These are phyloP conservation scores for Trametes polyzona DNA, from an alignment of 1,284 basidiomycete species.

Conservation along the genomic window DNA sequence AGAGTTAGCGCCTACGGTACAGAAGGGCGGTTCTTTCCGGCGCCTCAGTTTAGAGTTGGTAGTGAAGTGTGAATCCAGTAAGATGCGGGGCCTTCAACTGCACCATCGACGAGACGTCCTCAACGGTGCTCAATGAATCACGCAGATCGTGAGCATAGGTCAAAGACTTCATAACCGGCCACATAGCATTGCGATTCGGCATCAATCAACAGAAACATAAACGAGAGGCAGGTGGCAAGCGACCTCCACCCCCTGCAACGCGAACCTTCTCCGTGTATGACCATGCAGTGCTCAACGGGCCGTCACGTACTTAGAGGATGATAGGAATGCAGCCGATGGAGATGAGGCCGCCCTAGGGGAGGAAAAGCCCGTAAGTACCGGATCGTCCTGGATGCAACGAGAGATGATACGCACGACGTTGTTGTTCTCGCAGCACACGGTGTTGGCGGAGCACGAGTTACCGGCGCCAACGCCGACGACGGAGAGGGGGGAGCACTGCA, in stretches of 20 bases:
- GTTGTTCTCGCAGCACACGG: conserved; percentile 22
- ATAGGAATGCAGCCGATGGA: conserved; percentile 30
- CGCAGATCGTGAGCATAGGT: too few species aligned
- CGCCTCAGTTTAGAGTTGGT: too few species aligned
- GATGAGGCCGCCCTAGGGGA: conserved; percentile 24
- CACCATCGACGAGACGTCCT: too few species aligned
- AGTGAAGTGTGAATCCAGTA: too few species aligned
- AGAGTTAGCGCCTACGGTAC: too few species aligned
- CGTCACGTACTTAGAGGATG: neutral
- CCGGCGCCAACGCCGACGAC: conserved; percentile 31
- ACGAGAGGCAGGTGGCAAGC: neutral
- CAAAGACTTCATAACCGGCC: too few species aligned
- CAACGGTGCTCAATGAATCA: too few species aligned
- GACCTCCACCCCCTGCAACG: neutral
- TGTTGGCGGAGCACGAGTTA: conserved; percentile 20
- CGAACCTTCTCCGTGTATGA: neutral
- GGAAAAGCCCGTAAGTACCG: neutral
- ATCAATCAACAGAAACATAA: too few species aligned
- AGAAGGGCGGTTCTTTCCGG: too few species aligned
- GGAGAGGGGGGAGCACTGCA: conserved; percentile 34
- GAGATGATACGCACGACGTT: conserved; percentile 10
- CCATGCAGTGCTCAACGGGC: too few species aligned
- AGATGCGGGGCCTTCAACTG: too few species aligned
- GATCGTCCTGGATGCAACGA: neutral
- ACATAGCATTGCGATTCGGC: too few species aligned